These are phyloP conservation scores for Sporothrix protearum DNA, from an alignment of 2,329 filamentous ascomycete genomes.

Conservation along the genomic window DNA sequence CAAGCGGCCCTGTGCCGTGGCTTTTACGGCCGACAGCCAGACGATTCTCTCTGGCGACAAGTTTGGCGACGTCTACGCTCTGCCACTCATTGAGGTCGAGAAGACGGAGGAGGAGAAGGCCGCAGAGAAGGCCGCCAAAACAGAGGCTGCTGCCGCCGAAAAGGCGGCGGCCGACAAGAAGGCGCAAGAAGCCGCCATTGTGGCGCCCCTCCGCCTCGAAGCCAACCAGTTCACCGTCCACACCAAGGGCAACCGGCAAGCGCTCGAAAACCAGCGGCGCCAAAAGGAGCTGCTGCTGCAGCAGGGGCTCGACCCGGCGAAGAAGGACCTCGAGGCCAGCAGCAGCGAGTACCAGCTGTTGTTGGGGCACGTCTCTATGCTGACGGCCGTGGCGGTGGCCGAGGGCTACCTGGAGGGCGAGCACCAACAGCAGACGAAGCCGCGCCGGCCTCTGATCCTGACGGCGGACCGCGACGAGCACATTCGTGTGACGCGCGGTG, in stretches of 20 bases:
- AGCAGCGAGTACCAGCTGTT: constrained; percentile 50
- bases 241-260: constrained; percentile 59
- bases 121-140: neutral
- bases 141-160: neutral
- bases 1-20: constrained; percentile 78
- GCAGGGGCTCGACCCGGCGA: constrained; percentile 25
- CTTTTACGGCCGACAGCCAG: constrained; percentile 63
- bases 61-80: constrained; percentile 90
- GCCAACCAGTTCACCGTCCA: constrained; percentile 61
- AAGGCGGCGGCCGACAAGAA: neutral
- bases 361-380: constrained; percentile 91
- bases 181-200: constrained; percentile 31
- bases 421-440: constrained; percentile 22
- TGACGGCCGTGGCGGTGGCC: constrained; percentile 68
- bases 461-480: constrained; percentile 63
- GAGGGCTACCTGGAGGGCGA: constrained; percentile 37
- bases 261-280: constrained; percentile 57
- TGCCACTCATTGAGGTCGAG: constrained; percentile 61
- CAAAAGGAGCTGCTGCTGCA: constrained; percentile 39
- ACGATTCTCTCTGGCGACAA: constrained; percentile 87
- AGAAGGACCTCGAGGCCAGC: constrained; percentile 32
- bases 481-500: constrained; percentile 78
- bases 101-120: constrained; percentile 18
- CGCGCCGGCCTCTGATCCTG: constrained; percentile 47
- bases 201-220: constrained; percentile 41